These are phyloP conservation scores for Tarenaya hassleriana DNA, from an alignment of 345 rosid species.

Conservation along the genomic window DNA sequence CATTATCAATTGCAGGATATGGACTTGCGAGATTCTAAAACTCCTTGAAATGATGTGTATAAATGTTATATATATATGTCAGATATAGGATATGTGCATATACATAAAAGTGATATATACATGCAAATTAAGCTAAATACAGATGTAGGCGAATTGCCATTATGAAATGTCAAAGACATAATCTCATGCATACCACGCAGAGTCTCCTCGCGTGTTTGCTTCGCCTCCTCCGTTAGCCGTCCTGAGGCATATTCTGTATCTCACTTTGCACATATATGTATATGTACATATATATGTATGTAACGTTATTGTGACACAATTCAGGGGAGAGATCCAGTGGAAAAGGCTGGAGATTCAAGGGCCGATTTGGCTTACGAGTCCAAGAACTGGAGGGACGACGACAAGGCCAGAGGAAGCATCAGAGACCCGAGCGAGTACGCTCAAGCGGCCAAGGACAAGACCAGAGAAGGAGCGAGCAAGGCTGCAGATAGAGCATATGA, in stretches of 20 bases:
- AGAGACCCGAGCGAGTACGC: slow-evolving; percentile 23
- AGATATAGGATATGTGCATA: no score
- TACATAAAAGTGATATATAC: no score
- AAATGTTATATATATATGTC: no score
- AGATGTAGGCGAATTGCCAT: no score
- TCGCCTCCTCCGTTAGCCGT: slow-evolving; percentile 26
- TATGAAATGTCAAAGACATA: no score
- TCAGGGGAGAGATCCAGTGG: slow-evolving; percentile 24
- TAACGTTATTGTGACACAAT: no score
- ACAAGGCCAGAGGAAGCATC: not conserved
- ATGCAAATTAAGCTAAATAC: no score
- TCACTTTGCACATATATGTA: not conserved
- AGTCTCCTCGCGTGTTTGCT: slow-evolving; percentile 26
- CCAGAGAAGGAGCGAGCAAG: slow-evolving; percentile 22
- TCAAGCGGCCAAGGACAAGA: slow-evolving; percentile 20
- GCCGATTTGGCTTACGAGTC: slow-evolving; percentile 21
- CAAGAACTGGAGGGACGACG: slow-evolving; percentile 22
- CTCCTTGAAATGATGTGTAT: no score
- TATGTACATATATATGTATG: no score
- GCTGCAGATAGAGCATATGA: slow-evolving; percentile 24
- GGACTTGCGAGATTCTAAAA: no score
- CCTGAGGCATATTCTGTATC: slow-evolving; percentile 16
- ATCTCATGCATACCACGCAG: no score
- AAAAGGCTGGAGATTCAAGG: slow-evolving; percentile 14
- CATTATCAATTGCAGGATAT: not conserved